Evolutionary conservation across 208 protist genomes (phyloP).

Genomic region (Trypanosoma boissoni): DNA sequence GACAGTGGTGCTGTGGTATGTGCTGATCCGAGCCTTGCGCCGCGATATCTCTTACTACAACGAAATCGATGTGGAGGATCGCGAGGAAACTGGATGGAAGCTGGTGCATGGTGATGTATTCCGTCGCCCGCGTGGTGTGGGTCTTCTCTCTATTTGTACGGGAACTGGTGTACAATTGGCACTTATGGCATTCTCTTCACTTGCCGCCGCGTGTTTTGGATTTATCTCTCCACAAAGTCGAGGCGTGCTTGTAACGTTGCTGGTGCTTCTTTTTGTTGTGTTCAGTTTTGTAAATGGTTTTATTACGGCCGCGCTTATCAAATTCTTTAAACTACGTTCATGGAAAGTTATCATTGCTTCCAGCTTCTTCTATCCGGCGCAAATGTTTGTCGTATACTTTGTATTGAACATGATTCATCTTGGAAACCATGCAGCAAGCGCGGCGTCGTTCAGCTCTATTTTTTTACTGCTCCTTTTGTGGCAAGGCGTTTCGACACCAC

Average conservation of each 20-base stretch:
- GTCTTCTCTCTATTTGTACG: constrained; percentile 82
- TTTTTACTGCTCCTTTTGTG: constrained; percentile 45
- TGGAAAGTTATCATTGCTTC: constrained; percentile 77
- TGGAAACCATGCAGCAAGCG: constrained; percentile 30
- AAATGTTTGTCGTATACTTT: constrained; percentile 46
- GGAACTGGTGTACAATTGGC: constrained; percentile 89
- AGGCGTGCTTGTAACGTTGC: constrained; percentile 69
- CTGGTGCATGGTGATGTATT: constrained; percentile 94
- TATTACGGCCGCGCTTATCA: constrained; percentile 69
- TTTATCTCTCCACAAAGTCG: constrained; percentile 90
- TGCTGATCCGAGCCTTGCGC: constrained; percentile 92
- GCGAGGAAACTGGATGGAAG: constrained; percentile 93
- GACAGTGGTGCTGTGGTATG: constrained; percentile 92
- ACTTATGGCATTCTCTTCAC: constrained; percentile 53
- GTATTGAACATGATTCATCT: constrained; percentile 54
- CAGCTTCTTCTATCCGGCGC: constrained; percentile 43
- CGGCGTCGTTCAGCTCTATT: constrained; percentile 25
- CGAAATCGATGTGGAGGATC: constrained; percentile 50
- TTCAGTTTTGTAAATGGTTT: constrained; percentile 80
- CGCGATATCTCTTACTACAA: constrained; percentile 92
- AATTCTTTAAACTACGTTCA: constrained; percentile 63
- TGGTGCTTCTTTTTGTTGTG: constrained; percentile 56
- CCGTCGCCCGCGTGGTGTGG: constrained; percentile 74
- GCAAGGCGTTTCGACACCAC: constrained; percentile 91
- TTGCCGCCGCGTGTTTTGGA: constrained; percentile 83